These are phyloP conservation scores for Saururus chinensis DNA, from an alignment of 164 flowering plant genomes.

Conservation along the genomic window DNA sequence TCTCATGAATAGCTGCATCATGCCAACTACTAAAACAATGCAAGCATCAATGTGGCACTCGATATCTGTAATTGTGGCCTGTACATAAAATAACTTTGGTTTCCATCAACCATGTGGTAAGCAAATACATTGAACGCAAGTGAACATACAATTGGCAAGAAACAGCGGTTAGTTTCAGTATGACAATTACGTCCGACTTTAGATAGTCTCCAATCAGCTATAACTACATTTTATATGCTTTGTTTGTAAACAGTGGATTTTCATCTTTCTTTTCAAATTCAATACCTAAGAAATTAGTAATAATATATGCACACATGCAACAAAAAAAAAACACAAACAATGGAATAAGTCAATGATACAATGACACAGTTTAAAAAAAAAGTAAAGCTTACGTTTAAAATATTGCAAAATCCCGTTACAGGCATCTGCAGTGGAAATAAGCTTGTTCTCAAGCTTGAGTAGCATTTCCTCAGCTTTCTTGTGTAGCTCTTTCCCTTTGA, in stretches of 20 bases:
- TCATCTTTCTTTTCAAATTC: no score
- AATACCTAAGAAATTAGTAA: no score
- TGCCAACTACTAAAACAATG: no score
- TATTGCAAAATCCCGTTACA: constrained; percentile 52
- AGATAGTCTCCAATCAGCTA: background rate
- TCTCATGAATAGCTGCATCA: no score
- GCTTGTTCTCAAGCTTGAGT: constrained; percentile 40
- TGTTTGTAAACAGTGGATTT: no score
- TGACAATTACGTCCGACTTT: background rate
- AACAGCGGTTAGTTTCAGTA: background rate
- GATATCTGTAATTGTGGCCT: background rate
- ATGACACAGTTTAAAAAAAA: background rate
- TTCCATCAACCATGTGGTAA: background rate
- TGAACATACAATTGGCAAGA: background rate
- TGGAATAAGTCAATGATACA: background rate
- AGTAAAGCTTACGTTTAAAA: constrained; percentile 54
- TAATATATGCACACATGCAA: background rate
- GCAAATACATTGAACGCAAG: background rate
- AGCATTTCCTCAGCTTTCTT: constrained; percentile 53
- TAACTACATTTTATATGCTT: no score
- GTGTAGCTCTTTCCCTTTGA: constrained; percentile 63
- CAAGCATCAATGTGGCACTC: background rate
- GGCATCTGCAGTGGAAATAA: constrained; percentile 54
- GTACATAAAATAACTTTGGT: background rate
- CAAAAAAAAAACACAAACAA: background rate